A percentile compares a stretch with the other conserved stretches of the same genome.
Evolutionary conservation across 2,329 filamentous ascomycete genomes (phyloP).

Genomic region (Karstenula rhodostoma): DNA sequence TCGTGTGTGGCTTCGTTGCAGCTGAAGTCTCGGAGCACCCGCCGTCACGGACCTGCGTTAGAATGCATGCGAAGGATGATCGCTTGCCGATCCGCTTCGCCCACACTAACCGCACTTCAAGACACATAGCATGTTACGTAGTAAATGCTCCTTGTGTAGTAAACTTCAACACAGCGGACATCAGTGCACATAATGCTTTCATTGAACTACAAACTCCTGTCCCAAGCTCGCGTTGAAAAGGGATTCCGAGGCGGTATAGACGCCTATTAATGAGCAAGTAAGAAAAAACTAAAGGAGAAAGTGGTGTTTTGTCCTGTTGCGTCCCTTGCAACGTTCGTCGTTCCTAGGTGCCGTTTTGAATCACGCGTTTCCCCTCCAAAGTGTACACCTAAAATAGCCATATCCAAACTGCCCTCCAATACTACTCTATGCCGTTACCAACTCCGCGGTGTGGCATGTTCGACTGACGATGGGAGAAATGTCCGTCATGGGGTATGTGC

Average conservation of each 20-base stretch:
- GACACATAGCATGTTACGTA: too few relatives aligned
- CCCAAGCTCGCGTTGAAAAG: slow-evolving; percentile 17
- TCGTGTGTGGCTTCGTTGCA: background rate
- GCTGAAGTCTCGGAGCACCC: background rate
- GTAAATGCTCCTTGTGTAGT: background rate
- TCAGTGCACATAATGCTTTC: slow-evolving; percentile 4
- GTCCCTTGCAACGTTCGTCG: background rate
- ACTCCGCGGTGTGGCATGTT: background rate
- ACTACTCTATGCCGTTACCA: background rate
- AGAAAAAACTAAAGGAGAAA: slow-evolving; percentile 6
- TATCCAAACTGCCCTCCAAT: slow-evolving; percentile 3
- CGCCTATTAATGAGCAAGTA: slow-evolving; percentile 12
- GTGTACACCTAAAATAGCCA: slow-evolving; percentile 11
- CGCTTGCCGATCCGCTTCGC: background rate
- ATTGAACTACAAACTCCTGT: slow-evolving; percentile 23
- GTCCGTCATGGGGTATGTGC: background rate
- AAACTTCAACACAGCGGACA: background rate
- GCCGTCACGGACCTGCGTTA: slow-evolving; percentile 10
- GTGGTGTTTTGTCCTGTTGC: slow-evolving; percentile 5
- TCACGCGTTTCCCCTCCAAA: background rate
- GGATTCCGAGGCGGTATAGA: slow-evolving; percentile 4
- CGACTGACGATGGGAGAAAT: slow-evolving; percentile 5
- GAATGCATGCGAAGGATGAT: background rate
- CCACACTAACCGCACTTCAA: background rate
- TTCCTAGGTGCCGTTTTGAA: background rate